phyloP scores from a whole-genome alignment of 2,329 filamentous ascomycete species.

The Neophaeococcomyces aloes region DNA sequence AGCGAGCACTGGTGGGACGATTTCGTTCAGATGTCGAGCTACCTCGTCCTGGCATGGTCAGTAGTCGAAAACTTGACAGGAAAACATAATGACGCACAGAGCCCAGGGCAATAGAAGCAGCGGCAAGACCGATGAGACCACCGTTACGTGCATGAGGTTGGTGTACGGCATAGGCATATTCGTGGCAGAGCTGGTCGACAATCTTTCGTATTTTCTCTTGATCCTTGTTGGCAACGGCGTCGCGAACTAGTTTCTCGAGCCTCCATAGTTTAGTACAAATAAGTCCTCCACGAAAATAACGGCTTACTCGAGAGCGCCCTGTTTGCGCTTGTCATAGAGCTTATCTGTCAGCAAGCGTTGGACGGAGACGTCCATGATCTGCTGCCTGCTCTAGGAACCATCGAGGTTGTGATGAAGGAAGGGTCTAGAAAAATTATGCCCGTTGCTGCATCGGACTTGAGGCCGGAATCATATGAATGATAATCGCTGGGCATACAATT shows the following conservation, averaged over 20 bases:
- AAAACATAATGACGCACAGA: constrained; percentile 55
- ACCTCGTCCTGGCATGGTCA: constrained; percentile 56
- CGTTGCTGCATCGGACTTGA: too few relatives aligned
- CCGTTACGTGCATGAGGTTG: constrained; percentile 95
- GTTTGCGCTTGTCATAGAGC: constrained; percentile 96
- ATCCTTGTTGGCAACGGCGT: constrained; percentile 65
- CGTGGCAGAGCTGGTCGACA: constrained; percentile 91
- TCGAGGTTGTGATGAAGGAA: neutral
- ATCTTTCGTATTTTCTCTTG: constrained; percentile 73
- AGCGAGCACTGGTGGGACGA: constrained; percentile 89
- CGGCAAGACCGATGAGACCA: constrained; percentile 86
- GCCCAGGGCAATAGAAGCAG: constrained; percentile 88
- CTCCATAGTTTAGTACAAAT: constrained; percentile 37
- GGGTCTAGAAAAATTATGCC: too few relatives aligned
- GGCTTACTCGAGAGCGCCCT: constrained; percentile 80
- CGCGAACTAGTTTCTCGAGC: constrained; percentile 81
- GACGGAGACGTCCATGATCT: constrained; percentile 71
- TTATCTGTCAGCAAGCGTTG: constrained; percentile 92
- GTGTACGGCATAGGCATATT: constrained; percentile 94
- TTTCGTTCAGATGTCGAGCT: constrained; percentile 80
- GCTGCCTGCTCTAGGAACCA: constrained; percentile 3
- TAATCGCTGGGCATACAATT: too few relatives aligned
- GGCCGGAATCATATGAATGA: too few relatives aligned
- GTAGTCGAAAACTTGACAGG: constrained; percentile 7
- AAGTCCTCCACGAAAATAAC: neutral